Evolutionary conservation across 1,284 basidiomycete species (phyloP).

Genomic region (Irpex sp.): DNA sequence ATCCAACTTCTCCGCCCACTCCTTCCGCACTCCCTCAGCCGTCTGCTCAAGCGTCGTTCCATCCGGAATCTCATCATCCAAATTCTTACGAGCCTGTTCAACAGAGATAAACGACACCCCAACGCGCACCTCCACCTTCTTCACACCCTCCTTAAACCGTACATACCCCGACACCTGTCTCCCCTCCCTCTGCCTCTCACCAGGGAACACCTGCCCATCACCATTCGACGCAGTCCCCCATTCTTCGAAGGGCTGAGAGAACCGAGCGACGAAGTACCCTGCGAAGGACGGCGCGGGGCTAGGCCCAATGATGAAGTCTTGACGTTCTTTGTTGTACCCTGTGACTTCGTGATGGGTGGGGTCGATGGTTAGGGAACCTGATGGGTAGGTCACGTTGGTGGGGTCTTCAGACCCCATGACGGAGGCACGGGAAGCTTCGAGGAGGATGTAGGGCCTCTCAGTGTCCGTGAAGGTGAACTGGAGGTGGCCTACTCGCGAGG

Average conservation of each 20-base stretch:
- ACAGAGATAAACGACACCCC: constrained; percentile 78
- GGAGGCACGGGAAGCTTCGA: constrained; percentile 65
- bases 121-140: constrained; percentile 54
- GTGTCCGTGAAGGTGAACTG: constrained; percentile 61
- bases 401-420: constrained; percentile 57
- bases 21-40: constrained; percentile 46
- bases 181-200: constrained; percentile 27
- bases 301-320: constrained; percentile 68
- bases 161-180: constrained; percentile 55
- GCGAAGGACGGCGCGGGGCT: constrained; percentile 47
- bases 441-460: constrained; percentile 51
- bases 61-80: constrained; percentile 61
- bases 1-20: constrained; percentile 72
- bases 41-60: constrained; percentile 58
- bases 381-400: constrained; percentile 55
- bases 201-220: constrained; percentile 31
- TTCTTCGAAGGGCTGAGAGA: constrained; percentile 44
- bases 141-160: constrained; percentile 36
- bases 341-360: constrained; percentile 48
- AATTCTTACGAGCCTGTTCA: constrained; percentile 63
- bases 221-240: constrained; percentile 39
- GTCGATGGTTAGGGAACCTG: constrained; percentile 51
- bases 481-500: constrained; percentile 74
- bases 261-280: constrained; percentile 76
- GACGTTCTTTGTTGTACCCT: constrained; percentile 68